Evolutionary conservation across 495 filamentous ascomycete species (phyloP), one percentile per base, ranked within the genome.

Genomic region (Penicillium malachiteum): DNA sequence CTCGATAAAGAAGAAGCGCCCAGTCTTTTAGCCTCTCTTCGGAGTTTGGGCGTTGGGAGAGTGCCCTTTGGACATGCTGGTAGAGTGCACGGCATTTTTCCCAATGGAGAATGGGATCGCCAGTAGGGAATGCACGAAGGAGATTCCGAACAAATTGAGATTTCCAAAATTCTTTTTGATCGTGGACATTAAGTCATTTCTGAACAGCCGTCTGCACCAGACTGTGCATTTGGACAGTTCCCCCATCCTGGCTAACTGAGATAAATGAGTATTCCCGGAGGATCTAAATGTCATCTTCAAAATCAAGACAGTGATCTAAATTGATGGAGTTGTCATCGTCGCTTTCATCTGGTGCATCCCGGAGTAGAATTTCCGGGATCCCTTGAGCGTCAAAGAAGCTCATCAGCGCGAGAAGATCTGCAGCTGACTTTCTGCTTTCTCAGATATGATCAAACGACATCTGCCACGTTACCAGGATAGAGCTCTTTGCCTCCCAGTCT

Each of bases 191-290:
- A 65, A 69, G 33, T 60, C 60, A 69, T 52, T 11, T 62, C 13
- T 52, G 54, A 18, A 51, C 61, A 21, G 58, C 50, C 3, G 64
- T 42, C 43, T 69, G 55, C 33, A 69, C 61, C 8, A 69, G 56
- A 18, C 64, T 42, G 54, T 69, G 61, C 46, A 66, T 65, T 14
- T 54, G 50, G 39, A 63, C 56, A 11, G 35, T 38, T 8, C 16
- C 33, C 30, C 46, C n/a, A 40, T 54, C 32, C 40, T 53, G 50
- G 37, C 55, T 34, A 14, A 59, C n/a, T 11, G 63, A 60, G 52
- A 81, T 68, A 14, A 81, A 73, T 43, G 65, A 73, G 59, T 71
- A 79, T 45, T 71, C 63, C 52, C 63, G 49, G 32, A 82, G 61
- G 10, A 61, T 68, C 18, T 44, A 31, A 8, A 82, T 33, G 60